Base-by-base conservation (phyloP, 2,329 filamentous ascomycete species). In the Arthrobotrys megalospora region DNA sequence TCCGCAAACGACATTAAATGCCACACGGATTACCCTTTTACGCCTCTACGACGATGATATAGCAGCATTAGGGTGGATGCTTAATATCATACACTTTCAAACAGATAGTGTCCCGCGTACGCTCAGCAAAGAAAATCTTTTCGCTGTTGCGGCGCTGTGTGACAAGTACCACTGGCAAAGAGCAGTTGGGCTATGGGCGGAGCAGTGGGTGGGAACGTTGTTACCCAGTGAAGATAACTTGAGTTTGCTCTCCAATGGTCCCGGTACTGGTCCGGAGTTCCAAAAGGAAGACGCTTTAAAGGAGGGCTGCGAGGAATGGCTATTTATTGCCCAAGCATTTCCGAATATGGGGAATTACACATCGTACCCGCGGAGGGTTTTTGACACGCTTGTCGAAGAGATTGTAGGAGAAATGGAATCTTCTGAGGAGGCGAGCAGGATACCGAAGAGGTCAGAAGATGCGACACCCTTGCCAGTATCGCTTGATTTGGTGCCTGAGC, bases 71-170 rank as follows among this genome's bases (percentile, higher is more conserved):
- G 73, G 73, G 3, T 77, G 58, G 73, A 21, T 77, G 16, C 43
- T 77, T 1, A 71, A 71, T 19, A 71, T 77, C 1, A 55, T 71
- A 38, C 73, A 77, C 12, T 71, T 71, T 48, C 66, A 77, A 11
- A 38, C 24, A 6, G 60, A 67, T 11, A 58, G 28, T 16, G 47
- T 77, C 7, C 73, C 73, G 0, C 12, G 10, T 10, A 21, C 52
- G 19, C 14, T 77, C 6, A 63, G 52, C 21, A 62, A 34, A 34
- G 60, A 69, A 19, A 28, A 77, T n/a, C n/a, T 77, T 3, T 16
- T 77, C 1, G 50, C 66, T 16, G 45, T 77, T 3, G 67, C 73
- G 4, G 28, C 62, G 6, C 43, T 77, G 1, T 77, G 73, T 52
- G 73, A 77, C 32, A 77, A 77, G 43, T 77, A 77, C 43, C 36